Base-by-base conservation (phyloP, 2,329 filamentous ascomycete species). In the Hymenoscyphus linearis region DNA sequence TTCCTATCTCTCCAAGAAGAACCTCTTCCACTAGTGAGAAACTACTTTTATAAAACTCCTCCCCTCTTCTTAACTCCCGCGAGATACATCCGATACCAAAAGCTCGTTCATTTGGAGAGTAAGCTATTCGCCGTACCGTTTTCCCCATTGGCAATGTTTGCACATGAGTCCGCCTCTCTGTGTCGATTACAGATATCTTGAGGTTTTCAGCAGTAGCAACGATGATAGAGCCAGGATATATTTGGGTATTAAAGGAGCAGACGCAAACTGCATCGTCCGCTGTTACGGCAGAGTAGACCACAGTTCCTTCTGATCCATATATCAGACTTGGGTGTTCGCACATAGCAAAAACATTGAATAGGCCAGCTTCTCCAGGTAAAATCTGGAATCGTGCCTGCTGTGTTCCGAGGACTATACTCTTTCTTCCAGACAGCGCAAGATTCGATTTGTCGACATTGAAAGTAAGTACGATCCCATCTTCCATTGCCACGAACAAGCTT, bases 241-340 rank as follows among this genome's bases (percentile, higher is more conserved):
- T 89, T 67, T 88, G 85, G 0, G 88, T 82, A 72, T 97, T 84
- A 71, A 99, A 96, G 0, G 89, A 83, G 63, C 90, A 95, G 5
- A 98, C 87, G 55, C 85, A 88, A 0, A 87, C 87, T 0, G 91
- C 90, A 65, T 92, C 88, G 64, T 96, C 90, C 2, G 93, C 91
- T 13, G 93, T 96, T 1, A 97, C 91, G 1, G 95, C 93, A 4
- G 93, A 96, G 76, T 96, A 99, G 0, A 96, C 86, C 47, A 97
- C 88, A 25, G 93, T 84, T 0, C 90, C 91, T 71, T 97, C 92
- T 0, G 87, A 86, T 9, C 89, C 90, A 72, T 99, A 97, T 55
- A 99, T 96, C 59, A 99, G 76, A 65, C 91, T 97, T 0, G 95
- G 90, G 71, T 97, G 91, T 70, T 99, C 95, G 61, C 92, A 96